A percentile compares a stretch with the other conserved stretches of the same genome.
Conservation (phyloP, 2,329 filamentous ascomycete genomes). For the Ascochyta clinopodiicola region DNA sequence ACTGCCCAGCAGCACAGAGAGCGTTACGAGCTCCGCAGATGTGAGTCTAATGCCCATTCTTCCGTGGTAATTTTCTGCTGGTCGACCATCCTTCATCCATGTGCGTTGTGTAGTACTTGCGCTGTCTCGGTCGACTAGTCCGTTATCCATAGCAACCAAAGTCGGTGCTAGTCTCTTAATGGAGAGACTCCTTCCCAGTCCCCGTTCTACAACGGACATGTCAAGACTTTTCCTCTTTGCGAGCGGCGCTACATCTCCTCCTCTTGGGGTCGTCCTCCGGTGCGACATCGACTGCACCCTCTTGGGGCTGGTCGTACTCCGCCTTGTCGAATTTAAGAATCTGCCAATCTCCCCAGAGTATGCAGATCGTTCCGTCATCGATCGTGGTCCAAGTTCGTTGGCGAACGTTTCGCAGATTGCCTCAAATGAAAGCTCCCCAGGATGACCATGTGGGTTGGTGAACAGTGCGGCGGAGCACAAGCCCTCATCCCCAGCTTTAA, state of each 20-base stretch:
- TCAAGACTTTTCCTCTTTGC: slow-evolving; percentile 29
- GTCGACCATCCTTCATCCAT: slow-evolving; percentile 38
- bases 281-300: slow-evolving; percentile 31
- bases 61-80: slow-evolving; percentile 24
- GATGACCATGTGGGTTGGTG: slow-evolving; percentile 27
- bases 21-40: slow-evolving; percentile 32
- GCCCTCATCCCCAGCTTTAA: slow-evolving; percentile 45
- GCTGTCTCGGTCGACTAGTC: slow-evolving; percentile 11
- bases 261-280: slow-evolving; percentile 12
- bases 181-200: slow-evolving; percentile 23
- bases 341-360: slow-evolving; percentile 33
- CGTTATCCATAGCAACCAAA: slow-evolving; percentile 22
- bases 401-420: slow-evolving; percentile 37
- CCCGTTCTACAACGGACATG: slow-evolving; percentile 22
- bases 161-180: slow-evolving; percentile 22
- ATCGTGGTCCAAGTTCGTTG: slow-evolving; percentile 28
- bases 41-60: slow-evolving; percentile 27
- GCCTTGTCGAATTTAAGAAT: slow-evolving; percentile 29
- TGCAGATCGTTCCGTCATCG: slow-evolving; percentile 28
- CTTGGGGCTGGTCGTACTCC: slow-evolving; percentile 15
- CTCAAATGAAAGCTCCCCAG: slow-evolving; percentile 35
- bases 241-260: slow-evolving; percentile 19
- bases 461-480: slow-evolving; percentile 37
- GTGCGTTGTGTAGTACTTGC: slow-evolving; percentile 14
- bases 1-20: slow-evolving; percentile 40